A percentile compares a stretch with the other conserved stretches of the same genome.
Evolutionary conservation across 2,329 filamentous ascomycete species (phyloP).

Genomic region (Penicillium sp.): DNA sequence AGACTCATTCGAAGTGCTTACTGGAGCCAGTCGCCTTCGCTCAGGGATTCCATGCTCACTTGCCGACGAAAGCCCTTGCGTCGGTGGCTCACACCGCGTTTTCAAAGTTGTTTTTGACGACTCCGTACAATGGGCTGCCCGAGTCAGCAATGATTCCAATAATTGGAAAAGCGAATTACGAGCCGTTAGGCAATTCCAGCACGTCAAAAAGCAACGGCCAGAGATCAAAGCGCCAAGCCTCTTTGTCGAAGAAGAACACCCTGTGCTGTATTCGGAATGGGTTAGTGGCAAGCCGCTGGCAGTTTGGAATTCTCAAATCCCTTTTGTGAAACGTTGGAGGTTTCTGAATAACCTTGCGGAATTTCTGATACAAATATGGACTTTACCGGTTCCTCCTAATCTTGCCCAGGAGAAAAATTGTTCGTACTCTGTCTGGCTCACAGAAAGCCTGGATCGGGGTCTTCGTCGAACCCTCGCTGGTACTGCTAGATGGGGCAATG

Average conservation of each 20-base stretch:
- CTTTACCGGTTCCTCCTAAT: background rate
- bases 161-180: constrained; percentile 6
- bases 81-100: constrained; percentile 7
- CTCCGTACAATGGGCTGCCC: constrained; percentile 6
- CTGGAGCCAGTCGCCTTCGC: constrained; percentile 6
- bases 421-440: constrained; percentile 13
- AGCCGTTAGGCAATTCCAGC: background rate
- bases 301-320: constrained; percentile 5
- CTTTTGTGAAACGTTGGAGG: background rate
- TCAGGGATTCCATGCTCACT: constrained; percentile 4
- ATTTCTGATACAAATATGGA: constrained; percentile 12
- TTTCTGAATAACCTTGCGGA: constrained; percentile 8
- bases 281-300: constrained; percentile 5
- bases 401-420: background rate
- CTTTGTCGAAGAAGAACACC: constrained; percentile 1
- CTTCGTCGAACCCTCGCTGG: constrained; percentile 15
- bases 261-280: constrained; percentile 10
- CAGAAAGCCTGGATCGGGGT: constrained; percentile 11
- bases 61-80: background rate
- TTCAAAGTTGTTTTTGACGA: constrained; percentile 8
- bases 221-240: constrained; percentile 3
- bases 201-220: constrained; percentile 2
- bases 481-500: constrained; percentile 13
- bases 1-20: background rate
- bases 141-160: background rate